Evolutionary conservation across 352 stramenopile genomes (phyloP).

Genomic region (Pythium sp.): DNA sequence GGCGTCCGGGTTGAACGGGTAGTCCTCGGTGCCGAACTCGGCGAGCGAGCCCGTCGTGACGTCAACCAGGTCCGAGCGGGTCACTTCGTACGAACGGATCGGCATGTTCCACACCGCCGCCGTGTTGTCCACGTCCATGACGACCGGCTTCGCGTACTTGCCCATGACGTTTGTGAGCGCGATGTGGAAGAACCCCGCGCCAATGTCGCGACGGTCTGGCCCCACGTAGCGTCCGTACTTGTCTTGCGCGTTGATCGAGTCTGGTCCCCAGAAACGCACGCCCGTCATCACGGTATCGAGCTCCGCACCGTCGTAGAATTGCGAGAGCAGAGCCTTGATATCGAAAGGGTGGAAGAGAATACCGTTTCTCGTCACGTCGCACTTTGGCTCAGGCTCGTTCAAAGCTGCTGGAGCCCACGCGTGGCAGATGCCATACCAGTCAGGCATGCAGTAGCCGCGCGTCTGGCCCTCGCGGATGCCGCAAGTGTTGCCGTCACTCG

Average conservation of each 20-base stretch:
- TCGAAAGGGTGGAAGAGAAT: conserved; percentile 48
- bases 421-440: conserved; percentile 54
- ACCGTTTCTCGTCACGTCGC: conserved; percentile 39
- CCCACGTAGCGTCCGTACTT: conserved; percentile 45
- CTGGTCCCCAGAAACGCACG: conserved; percentile 27
- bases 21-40: conserved; percentile 38
- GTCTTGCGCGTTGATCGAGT: conserved; percentile 22
- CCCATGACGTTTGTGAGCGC: conserved; percentile 48
- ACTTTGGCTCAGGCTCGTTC: conserved; percentile 38
- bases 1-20: conserved; percentile 45
- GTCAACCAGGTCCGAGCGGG: conserved; percentile 13
- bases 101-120: conserved; percentile 51
- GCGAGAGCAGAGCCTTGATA: conserved; percentile 43
- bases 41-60: conserved; percentile 29
- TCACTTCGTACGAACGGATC: conserved; percentile 41
- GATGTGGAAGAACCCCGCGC: conserved; percentile 50
- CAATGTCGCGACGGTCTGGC: conserved; percentile 40
- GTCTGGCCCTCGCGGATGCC: conserved; percentile 26
- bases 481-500: conserved; percentile 29
- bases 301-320: conserved; percentile 37
- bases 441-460: conserved; percentile 40
- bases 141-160: conserved; percentile 31
- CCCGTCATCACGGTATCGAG: conserved; percentile 45
- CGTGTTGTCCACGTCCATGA: conserved; percentile 36
- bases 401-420: conserved; percentile 41